Evolutionary conservation across 2,329 filamentous ascomycete species (phyloP).

Genomic region (Metarhizium brunneum): DNA sequence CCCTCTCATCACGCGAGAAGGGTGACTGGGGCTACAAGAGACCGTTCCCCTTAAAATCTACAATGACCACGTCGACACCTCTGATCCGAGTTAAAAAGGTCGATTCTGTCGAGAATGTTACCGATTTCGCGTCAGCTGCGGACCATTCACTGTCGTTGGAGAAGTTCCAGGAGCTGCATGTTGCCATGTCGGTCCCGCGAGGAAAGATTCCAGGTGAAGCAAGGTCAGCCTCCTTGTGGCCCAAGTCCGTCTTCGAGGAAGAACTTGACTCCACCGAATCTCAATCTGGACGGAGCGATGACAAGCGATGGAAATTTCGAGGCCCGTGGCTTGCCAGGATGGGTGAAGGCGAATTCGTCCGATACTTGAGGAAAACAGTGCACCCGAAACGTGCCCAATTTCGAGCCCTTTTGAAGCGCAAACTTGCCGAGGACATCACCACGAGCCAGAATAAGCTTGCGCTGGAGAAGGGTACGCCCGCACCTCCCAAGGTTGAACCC

Average conservation of each 20-base stretch:
- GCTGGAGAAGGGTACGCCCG: conserved; percentile 25
- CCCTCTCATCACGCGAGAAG: conserved; percentile 57
- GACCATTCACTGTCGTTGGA: conserved; percentile 72
- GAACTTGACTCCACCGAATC: conserved; percentile 43
- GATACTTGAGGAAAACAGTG: conserved; percentile 45
- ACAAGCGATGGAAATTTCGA: conserved; percentile 55
- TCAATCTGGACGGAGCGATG: conserved; percentile 24
- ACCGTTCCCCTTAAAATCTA: conserved; percentile 67
- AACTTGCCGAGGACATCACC: conserved; percentile 38
- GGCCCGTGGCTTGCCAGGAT: conserved; percentile 59
- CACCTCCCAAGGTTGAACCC: conserved; percentile 18
- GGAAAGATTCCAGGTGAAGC: conserved; percentile 9
- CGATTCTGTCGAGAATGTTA: conserved; percentile 80
- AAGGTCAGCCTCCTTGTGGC: conserved; percentile 15
- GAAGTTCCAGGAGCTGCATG: conserved; percentile 77
- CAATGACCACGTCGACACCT: conserved; percentile 62
- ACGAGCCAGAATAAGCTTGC: conserved; percentile 26
- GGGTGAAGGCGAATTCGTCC: conserved; percentile 49
- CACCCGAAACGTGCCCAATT: conserved; percentile 45
- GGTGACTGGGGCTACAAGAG: conserved; percentile 95
- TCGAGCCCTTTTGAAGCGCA: conserved; percentile 39
- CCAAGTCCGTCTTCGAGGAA: conserved; percentile 51
- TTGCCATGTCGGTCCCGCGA: conserved; percentile 55
- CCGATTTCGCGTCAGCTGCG: conserved; percentile 75
- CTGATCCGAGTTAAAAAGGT: conserved; percentile 67